These are phyloP conservation scores for Neohortaea acidophila DNA, from an alignment of 495 filamentous ascomycete genomes.

Conservation along the genomic window DNA sequence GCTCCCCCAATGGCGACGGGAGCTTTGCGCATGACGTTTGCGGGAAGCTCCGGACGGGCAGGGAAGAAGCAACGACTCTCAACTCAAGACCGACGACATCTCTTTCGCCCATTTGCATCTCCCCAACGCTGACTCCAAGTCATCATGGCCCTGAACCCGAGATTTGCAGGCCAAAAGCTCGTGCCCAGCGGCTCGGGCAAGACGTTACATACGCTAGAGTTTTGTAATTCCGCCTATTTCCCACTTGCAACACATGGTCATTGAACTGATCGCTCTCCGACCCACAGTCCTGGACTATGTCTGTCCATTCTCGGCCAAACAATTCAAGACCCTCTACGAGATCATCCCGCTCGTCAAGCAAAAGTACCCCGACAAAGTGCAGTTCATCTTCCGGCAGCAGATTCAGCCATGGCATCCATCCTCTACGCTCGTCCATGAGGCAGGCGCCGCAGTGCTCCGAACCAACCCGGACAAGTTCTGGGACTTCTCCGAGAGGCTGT, in stretches of 20 bases:
- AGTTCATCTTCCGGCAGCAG: conserved; percentile 74
- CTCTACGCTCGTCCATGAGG: conserved; percentile 76
- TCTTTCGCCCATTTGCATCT: neutral
- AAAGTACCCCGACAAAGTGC: conserved; percentile 44
- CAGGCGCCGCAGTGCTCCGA: conserved; percentile 58
- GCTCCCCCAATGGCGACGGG: too few relatives aligned
- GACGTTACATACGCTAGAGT: conserved; percentile 55
- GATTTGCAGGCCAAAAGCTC: conserved; percentile 58
- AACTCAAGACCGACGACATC: too few relatives aligned
- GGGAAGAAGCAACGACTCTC: too few relatives aligned
- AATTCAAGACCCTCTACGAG: conserved; percentile 57
- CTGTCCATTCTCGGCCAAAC: conserved; percentile 56
- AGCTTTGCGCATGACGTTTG: too few relatives aligned
- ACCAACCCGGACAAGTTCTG: conserved; percentile 57
- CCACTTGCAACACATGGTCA: neutral
- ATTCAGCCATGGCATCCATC: conserved; percentile 87
- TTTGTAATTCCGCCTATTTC: conserved; percentile 37
- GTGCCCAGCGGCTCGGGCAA: conserved; percentile 27
- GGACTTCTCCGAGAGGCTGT: conserved; percentile 57
- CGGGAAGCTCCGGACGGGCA: too few relatives aligned
- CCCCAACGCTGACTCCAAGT: neutral
- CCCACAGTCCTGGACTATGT: conserved; percentile 75
- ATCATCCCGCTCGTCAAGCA: conserved; percentile 38
- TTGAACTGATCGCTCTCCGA: conserved; percentile 2
- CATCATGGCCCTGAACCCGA: conserved; percentile 61